Evolutionary conservation across 2,329 filamentous ascomycete genomes (phyloP).

Genomic region (Arthroderma uncinatum): DNA sequence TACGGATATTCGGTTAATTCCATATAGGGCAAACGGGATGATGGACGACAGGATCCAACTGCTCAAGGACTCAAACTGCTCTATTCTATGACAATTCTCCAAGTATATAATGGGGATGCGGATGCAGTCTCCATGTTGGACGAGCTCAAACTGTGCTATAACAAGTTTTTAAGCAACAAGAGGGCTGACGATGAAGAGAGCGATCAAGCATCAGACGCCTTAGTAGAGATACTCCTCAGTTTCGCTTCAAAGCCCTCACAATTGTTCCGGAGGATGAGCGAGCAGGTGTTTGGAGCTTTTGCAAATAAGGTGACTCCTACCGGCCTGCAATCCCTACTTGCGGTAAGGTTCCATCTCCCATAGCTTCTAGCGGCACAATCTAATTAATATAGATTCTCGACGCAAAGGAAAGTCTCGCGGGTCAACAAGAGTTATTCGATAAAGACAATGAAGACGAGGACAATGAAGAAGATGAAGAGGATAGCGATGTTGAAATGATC

Average conservation of each 20-base stretch:
- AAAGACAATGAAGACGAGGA: conserved; percentile 42
- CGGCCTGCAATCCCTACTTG: conserved; percentile 54
- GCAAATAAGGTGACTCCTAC: conserved; percentile 61
- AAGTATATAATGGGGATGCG: conserved; percentile 79
- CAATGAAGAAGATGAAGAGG: conserved; percentile 12
- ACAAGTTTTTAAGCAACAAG: conserved; percentile 47
- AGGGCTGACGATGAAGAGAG: conserved; percentile 43
- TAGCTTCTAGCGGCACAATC: background rate
- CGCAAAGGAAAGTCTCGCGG: conserved; percentile 68
- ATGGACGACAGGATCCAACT: conserved; percentile 33
- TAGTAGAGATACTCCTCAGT: conserved; percentile 82
- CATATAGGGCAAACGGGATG: conserved; percentile 43
- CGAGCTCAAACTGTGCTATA: conserved; percentile 67
- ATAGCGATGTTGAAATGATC: conserved; percentile 26
- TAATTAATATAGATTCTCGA: conserved; percentile 51
- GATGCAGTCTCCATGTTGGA: conserved; percentile 74
- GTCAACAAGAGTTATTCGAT: conserved; percentile 77
- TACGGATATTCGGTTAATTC: conserved; percentile 14
- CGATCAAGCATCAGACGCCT: conserved; percentile 49
- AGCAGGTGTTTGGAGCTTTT: conserved; percentile 79
- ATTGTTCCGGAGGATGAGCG: conserved; percentile 72
- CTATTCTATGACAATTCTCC: conserved; percentile 72
- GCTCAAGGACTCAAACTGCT: conserved; percentile 64
- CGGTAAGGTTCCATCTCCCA: conserved; percentile 22
- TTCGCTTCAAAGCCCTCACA: conserved; percentile 78